These are phyloP conservation scores for Pythium dissotocum DNA, from an alignment of 352 stramenopile species.

Conservation along the genomic window DNA sequence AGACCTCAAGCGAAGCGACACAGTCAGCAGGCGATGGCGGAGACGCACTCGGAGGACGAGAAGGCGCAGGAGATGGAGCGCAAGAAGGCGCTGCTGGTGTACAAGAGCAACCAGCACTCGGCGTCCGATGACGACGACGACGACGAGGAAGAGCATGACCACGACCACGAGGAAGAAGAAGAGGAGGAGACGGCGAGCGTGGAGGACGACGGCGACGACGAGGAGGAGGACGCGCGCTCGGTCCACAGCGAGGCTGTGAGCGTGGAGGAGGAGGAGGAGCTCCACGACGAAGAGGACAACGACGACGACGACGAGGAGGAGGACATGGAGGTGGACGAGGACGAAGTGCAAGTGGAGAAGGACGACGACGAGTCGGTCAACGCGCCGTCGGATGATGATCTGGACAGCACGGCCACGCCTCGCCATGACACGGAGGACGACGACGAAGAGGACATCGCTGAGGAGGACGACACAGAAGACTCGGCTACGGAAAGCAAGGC, in stretches of 20 bases:
- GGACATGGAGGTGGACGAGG: slow-evolving; percentile 33
- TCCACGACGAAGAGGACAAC: slow-evolving; percentile 24
- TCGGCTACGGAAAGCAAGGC: slow-evolving; percentile 28
- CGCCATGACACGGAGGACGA: slow-evolving; percentile 39
- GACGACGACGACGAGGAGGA: slow-evolving; percentile 36
- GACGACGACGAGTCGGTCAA: slow-evolving; percentile 80
- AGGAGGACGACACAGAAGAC: slow-evolving; percentile 24
- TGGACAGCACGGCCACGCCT: slow-evolving; percentile 66
- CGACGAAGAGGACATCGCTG: slow-evolving; percentile 15
- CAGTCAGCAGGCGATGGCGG: background rate
- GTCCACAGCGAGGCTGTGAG: slow-evolving; percentile 26
- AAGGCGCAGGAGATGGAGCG: slow-evolving; percentile 42
- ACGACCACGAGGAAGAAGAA: slow-evolving; percentile 43
- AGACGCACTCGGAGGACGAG: slow-evolving; percentile 14
- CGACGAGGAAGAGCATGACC: slow-evolving; percentile 37
- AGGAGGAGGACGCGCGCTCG: slow-evolving; percentile 27
- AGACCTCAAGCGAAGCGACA: background rate
- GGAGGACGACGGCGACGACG: slow-evolving; percentile 39
- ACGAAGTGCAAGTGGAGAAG: slow-evolving; percentile 66
- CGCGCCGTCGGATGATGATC: slow-evolving; percentile 69
- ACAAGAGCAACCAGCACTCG: slow-evolving; percentile 70
- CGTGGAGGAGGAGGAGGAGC: slow-evolving; percentile 32
- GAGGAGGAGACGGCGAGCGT: slow-evolving; percentile 39
- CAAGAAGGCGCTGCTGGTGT: slow-evolving; percentile 81
- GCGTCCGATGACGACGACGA: slow-evolving; percentile 60